Conservation (phyloP, 2,329 filamentous ascomycete species). For the Colletotrichum incanum region DNA sequence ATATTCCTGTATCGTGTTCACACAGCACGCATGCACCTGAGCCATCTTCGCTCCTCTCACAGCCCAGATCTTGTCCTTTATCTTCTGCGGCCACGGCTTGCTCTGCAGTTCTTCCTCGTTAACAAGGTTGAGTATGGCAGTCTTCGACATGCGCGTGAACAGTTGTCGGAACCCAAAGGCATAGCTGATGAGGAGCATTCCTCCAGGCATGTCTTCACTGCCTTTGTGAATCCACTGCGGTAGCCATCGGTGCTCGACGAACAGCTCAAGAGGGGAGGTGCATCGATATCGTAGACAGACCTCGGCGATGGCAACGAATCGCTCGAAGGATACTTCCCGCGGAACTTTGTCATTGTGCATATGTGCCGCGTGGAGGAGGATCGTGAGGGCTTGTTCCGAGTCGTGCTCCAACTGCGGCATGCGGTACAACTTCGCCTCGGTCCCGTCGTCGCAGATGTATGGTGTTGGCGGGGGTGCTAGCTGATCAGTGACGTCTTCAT, state of each 20-base stretch:
- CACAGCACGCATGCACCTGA: conserved; percentile 65
- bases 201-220: conserved; percentile 65
- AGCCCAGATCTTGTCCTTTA: conserved; percentile 65
- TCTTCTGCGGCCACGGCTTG: conserved; percentile 63
- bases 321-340: conserved; percentile 61
- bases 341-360: conserved; percentile 64
- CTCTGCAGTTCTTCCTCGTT: conserved; percentile 60
- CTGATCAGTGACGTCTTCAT: conserved; percentile 54
- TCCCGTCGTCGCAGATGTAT: conserved; percentile 60
- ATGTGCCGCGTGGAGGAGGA: conserved; percentile 67
- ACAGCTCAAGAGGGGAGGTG: conserved; percentile 65
- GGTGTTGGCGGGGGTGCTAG: conserved; percentile 54
- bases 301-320: conserved; percentile 68
- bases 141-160: conserved; percentile 66
- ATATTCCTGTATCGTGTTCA: conserved; percentile 62
- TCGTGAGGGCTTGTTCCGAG: conserved; percentile 58
- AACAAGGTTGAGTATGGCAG: conserved; percentile 61
- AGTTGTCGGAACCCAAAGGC: conserved; percentile 65
- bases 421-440: conserved; percentile 63
- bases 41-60: conserved; percentile 65
- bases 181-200: conserved; percentile 67
- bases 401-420: conserved; percentile 69
- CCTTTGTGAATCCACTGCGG: conserved; percentile 66
- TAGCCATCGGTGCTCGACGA: conserved; percentile 68
- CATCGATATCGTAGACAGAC: conserved; percentile 66